Base-by-base conservation (phyloP, 768 basidiomycete species). In the Coprinellus aureogranulatus region DNA sequence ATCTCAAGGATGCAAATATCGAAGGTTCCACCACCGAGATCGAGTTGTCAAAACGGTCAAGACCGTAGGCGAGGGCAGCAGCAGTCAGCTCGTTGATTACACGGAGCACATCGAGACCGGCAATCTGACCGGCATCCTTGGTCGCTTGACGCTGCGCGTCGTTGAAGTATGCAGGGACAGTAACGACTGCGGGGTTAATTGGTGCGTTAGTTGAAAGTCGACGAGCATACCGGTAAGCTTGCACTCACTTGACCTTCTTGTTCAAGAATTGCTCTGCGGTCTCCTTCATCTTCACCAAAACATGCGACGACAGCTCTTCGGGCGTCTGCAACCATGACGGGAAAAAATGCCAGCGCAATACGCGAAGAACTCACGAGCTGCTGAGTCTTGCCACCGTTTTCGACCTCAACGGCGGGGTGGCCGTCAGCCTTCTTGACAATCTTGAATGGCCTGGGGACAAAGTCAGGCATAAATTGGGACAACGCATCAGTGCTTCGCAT, bases 51-150 rank as follows among this genome's bases (percentile, higher is more conserved):
- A 98, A 96, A 62, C 90, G 94, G 80, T 98, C 95, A 53, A 98
- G 91, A 78, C 95, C 95, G 76, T 98, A 98, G 34, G 95, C 94
- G 68, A 98, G 97, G 62, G 95, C 95, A 53, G 96, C 96, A 41
- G 96, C 96, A 47, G 95, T 98, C 39, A 96, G 94, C 75, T 98
- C 96, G 78, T 98, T 98, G 79, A 98, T 96, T 73, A 98, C 97
- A 78, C 96, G 94, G 68, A 96, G 90, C 59, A 98, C 90, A 70
- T 96, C 94, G 63, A 98, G 77, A 61, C 96, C 96, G 20, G 94
- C 83, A 66, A 98, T 98, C 59, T 84, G 85, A 65, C 96, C 96
- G 37, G 96, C 94, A 68, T 98, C 96, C 80, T 97, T 98, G 67
- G 96, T 98, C 22, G 96, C 96, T 69, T 96, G 94, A 70, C 96